Base-by-base conservation (phyloP, 371 early-diverging fungal genomes). In the Saksenaea oblongispora region DNA sequence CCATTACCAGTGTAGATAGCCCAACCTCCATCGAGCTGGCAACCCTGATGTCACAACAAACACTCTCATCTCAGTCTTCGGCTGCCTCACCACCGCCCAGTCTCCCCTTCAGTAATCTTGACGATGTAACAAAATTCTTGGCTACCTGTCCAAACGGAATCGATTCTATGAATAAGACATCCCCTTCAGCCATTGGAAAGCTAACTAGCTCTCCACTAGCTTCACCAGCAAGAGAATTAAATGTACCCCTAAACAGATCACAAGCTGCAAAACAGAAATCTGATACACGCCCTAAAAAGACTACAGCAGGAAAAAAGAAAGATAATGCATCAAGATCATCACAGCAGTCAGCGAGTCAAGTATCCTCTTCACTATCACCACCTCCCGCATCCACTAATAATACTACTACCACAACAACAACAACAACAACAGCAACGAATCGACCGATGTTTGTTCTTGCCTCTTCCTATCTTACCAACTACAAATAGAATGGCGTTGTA, bases 401-500 rank as follows among this genome's bases (percentile, higher is more conserved):
- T 47, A 26, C 28, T 47, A 34, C 59, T 36, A 34, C 59, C 10
- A 44, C 63, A 17, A 53, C 68, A 11, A 14, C 42, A 14, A 17
- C 58, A 22, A 44, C 36, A 5, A 31, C 56, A 13, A 42, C 64
- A 37, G 36, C 64, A 34, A 69, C 57, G 18, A 37, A 47, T 24
- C 56, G 64, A 15, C 64, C 51, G 18, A 69, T 69, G 69, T 69
- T 69, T 56, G 69, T 69, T 15, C 61, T 69, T 5, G 69, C 69
- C 14, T 69, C 69, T 17, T 55, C 59, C 36, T 69, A 69, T 42
- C 59, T 69, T 13, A 47, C 51, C 58, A 69, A 69, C 36, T 69
- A 64, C 61, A 63, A 47, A 47, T 47, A 47, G 51, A 47, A 47
- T 47, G 51, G 51, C 26, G 51, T 47, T 47, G 51, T 47, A 47